Evolutionary conservation across 139 green algal species (phyloP).

Genomic region (Ostreobium quekettii): DNA sequence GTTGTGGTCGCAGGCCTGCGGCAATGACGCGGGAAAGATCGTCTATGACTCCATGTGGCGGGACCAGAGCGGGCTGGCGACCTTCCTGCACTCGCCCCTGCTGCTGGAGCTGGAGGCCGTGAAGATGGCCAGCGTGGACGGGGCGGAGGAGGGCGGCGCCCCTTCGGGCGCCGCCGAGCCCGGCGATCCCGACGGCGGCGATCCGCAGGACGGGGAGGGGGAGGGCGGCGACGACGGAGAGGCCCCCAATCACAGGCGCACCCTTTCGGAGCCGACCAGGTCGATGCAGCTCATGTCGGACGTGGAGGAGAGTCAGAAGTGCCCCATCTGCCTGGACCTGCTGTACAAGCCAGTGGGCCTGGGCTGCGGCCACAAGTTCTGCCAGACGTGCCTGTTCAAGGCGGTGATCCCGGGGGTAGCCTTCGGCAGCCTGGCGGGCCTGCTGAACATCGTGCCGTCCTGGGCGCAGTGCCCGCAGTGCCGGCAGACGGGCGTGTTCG

Average conservation of each 20-base stretch:
- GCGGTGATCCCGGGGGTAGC: constrained; percentile 7
- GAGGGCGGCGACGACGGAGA: too few species aligned
- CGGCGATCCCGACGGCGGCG: neutral
- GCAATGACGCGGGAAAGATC: neutral
- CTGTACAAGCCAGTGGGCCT: constrained; percentile 73
- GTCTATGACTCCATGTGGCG: neutral
- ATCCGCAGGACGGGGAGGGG: neutral
- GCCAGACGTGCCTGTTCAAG: constrained; percentile 69
- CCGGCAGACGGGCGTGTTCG: constrained; percentile 2
- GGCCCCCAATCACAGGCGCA: too few species aligned
- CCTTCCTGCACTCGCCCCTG: neutral
- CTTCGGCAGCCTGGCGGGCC: neutral
- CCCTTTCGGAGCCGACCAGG: too few species aligned
- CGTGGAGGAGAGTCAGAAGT: constrained; percentile 24
- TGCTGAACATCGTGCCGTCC: neutral
- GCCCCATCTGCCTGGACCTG: constrained; percentile 66
- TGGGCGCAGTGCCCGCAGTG: neutral
- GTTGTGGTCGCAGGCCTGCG: too few species aligned
- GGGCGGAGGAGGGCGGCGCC: neutral
- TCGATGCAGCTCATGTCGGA: too few species aligned
- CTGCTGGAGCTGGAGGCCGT: neutral
- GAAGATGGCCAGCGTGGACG: neutral
- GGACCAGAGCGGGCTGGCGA: neutral
- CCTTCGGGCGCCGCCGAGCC: neutral
- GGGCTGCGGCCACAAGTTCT: constrained; percentile 75